Evolutionary conservation across 345 rosid species (phyloP).

Genomic region (Raphanus sativus): DNA sequence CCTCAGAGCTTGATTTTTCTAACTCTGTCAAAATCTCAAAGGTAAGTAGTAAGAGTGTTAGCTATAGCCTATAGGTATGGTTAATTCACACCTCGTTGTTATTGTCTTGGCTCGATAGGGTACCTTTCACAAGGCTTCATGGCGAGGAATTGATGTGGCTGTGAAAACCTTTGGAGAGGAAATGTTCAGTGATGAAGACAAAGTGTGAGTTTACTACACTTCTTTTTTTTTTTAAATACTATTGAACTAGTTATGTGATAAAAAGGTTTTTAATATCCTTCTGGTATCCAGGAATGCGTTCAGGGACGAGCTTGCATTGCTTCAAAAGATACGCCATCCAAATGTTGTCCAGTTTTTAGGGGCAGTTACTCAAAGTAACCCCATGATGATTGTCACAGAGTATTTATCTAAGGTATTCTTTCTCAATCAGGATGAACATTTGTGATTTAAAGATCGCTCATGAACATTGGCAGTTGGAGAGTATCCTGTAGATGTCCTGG

Average conservation of each 20-base stretch:
- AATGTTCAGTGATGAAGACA: conserved; percentile 62
- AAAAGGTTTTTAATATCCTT: conserved; percentile 16
- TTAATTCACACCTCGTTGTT: conserved; percentile 2
- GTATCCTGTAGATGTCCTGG: not conserved
- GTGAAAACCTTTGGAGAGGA: conserved; percentile 80
- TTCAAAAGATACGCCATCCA: conserved; percentile 85
- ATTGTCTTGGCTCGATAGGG: conserved; percentile 46
- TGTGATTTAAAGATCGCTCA: not conserved
- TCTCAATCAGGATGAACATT: conserved; percentile 7
- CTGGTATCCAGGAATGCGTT: conserved; percentile 64
- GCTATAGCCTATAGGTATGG: not conserved
- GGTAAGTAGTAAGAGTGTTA: conserved; percentile 50
- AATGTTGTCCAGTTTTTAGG: conserved; percentile 88
- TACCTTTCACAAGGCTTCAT: conserved; percentile 71
- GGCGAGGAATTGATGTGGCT: conserved; percentile 87
- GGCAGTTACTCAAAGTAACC: conserved; percentile 86
- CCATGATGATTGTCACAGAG: conserved; percentile 88
- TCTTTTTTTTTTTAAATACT: not conserved
- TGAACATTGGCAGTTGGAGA: not conserved
- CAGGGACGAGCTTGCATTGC: conserved; percentile 74
- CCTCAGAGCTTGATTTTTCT: conserved; percentile 72
- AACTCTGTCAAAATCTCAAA: conserved; percentile 69
- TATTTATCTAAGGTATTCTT: conserved; percentile 64
- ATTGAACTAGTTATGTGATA: not conserved
- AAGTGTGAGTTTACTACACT: conserved; percentile 61